Evolutionary conservation across 441 rosid genomes (phyloP), one percentile per base, ranked within the genome.

Genomic region (Biscutella laevigata): DNA sequence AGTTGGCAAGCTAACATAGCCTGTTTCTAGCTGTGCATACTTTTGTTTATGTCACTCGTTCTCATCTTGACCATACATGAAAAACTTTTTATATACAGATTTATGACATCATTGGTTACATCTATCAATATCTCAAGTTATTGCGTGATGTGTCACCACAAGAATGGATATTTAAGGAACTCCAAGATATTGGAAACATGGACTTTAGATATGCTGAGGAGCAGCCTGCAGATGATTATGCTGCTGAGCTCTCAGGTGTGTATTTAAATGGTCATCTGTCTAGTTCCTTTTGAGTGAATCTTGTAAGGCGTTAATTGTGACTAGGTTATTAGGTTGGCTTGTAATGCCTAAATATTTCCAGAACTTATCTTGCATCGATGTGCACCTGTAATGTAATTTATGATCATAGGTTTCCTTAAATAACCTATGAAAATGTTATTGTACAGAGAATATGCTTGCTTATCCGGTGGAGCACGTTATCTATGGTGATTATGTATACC

Each of bases 111-210:
- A 74, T 88, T 68, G 88, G 86, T 47, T 82, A 68, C 72, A 75
- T 86, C 38, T 92, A 86, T 72, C 97, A 92, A 75, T 92, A 86
- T 67, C 77, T 92, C 47, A 84, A 86, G 67, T 60, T 84, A 51
- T 65, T 92, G 72, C 74, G 78, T 27, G 73, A 77, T 64, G 74
- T 53, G 50, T 61, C 92, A 68, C 99, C 97, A 36, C 94, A 88
- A 75, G 82, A 86, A 73, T 86, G 99, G 99, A 88, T 92, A 75
- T 92, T 88, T 64, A 84, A 88, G 76, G 99, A 92, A 71, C 84
- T 92, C 58, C 94, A 92, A 66, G 89, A 86, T 77, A 92, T 92
- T 68, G 92, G 83, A 34, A 86, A 86, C 74, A 78, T 92, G 92
- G 97, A 86, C 53, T 88, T 92, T 35, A 78, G 81, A 66, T 92